A percentile compares a stretch with the other conserved stretches of the same genome.
Conservation (phyloP, 768 basidiomycete species). For the Rhizopogon rudus region DNA sequence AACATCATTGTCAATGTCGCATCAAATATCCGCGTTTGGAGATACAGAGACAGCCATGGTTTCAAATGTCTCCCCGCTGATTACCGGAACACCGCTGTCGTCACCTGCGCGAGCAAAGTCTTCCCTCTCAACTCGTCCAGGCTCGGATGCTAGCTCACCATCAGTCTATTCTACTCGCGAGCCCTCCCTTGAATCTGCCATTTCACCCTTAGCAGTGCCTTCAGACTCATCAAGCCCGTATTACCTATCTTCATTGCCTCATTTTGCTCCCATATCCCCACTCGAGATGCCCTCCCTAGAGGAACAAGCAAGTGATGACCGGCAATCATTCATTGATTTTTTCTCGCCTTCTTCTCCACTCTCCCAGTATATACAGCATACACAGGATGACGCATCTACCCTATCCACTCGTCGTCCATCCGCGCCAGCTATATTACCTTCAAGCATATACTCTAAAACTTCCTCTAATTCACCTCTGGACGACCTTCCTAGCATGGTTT, state of each 20-base stretch:
- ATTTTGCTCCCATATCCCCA: slow-evolving; percentile 20
- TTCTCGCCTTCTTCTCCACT: slow-evolving; percentile 23
- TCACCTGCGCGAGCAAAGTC: slow-evolving; percentile 13
- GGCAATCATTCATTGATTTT: slow-evolving; percentile 45
- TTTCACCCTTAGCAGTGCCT: slow-evolving; percentile 19
- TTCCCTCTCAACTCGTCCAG: slow-evolving; percentile 2
- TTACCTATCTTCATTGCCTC: slow-evolving; percentile 26
- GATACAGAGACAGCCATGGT: slow-evolving; percentile 19
- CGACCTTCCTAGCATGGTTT: slow-evolving; percentile 27
- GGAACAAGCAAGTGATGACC: slow-evolving; percentile 27
- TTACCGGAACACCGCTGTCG: slow-evolving; percentile 9
- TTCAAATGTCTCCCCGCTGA: slow-evolving; percentile 8
- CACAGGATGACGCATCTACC: neutral
- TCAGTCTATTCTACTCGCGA: slow-evolving; percentile 18
- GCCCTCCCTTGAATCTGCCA: slow-evolving; percentile 19
- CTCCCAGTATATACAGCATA: neutral
- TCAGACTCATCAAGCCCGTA: slow-evolving; percentile 40
- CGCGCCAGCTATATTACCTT: slow-evolving; percentile 10
- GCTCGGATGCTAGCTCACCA: neutral
- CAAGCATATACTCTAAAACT: slow-evolving; percentile 15
- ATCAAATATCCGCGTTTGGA: slow-evolving; percentile 11
- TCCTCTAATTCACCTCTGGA: slow-evolving; percentile 13
- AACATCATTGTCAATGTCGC: slow-evolving; percentile 5
- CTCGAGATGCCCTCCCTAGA: slow-evolving; percentile 9
- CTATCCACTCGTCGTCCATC: slow-evolving; percentile 8